Evolutionary conservation across 2,329 filamentous ascomycete species (phyloP).

Genomic region (Cytospora piceicola): DNA sequence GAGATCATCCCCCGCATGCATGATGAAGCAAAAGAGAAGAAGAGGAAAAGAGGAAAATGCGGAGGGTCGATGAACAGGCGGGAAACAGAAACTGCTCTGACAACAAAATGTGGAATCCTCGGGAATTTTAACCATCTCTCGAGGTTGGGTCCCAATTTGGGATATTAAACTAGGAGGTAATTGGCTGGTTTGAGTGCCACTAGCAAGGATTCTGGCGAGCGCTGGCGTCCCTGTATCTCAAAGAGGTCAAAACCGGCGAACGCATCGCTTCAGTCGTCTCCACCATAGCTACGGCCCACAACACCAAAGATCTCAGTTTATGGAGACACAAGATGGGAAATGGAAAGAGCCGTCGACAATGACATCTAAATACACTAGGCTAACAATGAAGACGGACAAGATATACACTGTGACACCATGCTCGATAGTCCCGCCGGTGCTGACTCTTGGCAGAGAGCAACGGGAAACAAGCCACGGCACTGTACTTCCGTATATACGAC

Average conservation of each 20-base stretch:
- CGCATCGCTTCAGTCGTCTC: background rate
- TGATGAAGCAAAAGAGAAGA: conserved; percentile 12
- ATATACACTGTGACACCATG: too few species aligned
- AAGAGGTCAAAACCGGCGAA: conserved; percentile 27
- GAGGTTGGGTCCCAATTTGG: background rate
- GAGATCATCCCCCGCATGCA: conserved; percentile 12
- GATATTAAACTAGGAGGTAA: conserved; percentile 1
- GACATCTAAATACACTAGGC: background rate
- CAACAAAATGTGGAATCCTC: conserved; percentile 23
- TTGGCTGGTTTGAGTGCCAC: background rate
- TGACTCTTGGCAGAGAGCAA: background rate
- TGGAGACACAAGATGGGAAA: conserved; percentile 15
- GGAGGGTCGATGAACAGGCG: conserved; percentile 20
- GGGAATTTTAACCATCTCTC: conserved; percentile 24
- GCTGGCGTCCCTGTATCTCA: background rate
- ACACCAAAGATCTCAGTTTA: conserved; percentile 25
- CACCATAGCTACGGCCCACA: conserved; percentile 8
- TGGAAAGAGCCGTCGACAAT: background rate
- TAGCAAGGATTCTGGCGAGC: conserved; percentile 7
- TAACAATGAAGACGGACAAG: background rate
- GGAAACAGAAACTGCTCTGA: conserved; percentile 15
- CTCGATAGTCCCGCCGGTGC: background rate
- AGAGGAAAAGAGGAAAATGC: conserved; percentile 16
- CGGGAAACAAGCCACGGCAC: background rate
- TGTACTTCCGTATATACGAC: background rate